These are phyloP conservation scores for Fusarium napiforme DNA, from an alignment of 2,329 filamentous ascomycete species.

Conservation along the genomic window DNA sequence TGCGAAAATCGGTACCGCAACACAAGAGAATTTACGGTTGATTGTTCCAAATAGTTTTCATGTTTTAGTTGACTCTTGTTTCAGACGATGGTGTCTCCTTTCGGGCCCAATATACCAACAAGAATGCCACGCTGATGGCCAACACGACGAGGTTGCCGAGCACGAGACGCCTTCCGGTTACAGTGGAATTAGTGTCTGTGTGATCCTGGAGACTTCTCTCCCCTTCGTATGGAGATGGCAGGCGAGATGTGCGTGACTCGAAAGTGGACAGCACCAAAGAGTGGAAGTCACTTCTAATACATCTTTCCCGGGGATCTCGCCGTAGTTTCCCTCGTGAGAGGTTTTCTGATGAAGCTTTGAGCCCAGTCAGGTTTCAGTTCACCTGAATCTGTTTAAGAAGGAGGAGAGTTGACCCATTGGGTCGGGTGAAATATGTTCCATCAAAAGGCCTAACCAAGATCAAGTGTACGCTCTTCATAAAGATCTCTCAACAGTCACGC, in stretches of 20 bases:
- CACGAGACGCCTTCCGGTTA: neutral
- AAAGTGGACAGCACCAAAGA: neutral
- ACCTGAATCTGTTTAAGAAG: no score
- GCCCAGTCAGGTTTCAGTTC: accelerated
- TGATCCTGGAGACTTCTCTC: neutral
- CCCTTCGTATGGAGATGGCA: neutral
- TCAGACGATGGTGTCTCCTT: no score
- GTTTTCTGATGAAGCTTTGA: accelerated
- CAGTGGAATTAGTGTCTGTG: accelerated
- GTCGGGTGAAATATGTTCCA: no score
- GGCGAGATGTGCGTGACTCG: accelerated
- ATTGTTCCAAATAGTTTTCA: no score
- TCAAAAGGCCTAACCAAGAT: no score
- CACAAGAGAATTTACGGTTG: no score
- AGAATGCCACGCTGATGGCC: neutral
- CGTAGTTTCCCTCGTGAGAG: neutral
- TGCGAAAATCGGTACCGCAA: no score
- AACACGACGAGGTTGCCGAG: neutral
- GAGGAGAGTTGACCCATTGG: no score
- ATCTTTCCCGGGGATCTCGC: accelerated
- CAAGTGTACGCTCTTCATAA: no score
- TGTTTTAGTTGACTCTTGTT: no score
- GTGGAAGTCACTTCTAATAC: no score
- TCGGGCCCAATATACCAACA: neutral
- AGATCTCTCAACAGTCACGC: no score